Evolutionary conservation across 441 rosid species (phyloP).

Genomic region (Croton laevigatus): DNA sequence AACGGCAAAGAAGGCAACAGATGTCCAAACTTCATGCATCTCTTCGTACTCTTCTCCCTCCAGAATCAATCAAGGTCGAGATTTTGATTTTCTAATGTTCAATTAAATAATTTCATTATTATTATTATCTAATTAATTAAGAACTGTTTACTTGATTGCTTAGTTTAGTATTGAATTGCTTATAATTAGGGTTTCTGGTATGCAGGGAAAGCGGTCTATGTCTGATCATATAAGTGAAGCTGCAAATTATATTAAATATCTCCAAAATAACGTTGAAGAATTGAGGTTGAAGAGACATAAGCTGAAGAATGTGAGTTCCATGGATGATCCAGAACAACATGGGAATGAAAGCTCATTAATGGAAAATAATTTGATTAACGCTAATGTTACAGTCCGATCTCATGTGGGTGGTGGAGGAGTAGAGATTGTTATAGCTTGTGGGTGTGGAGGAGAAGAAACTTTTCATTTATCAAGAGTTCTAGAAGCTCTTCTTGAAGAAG

Average conservation of each 20-base stretch:
- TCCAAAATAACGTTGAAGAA: conserved; percentile 26
- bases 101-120: too few relatives aligned
- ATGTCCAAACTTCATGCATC: conserved; percentile 33
- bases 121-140: too few relatives aligned
- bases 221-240: conserved; percentile 42
- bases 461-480: conserved; percentile 33
- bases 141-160: not conserved
- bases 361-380: not conserved
- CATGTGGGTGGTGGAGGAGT: conserved; percentile 28
- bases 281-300: conserved; percentile 35
- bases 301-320: conserved; percentile 16
- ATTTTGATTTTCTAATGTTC: too few relatives aligned
- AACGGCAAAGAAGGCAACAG: conserved; percentile 41
- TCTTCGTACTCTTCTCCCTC: conserved; percentile 46
- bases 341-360: conserved; percentile 9
- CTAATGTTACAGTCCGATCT: conserved; percentile 23
- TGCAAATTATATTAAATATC: conserved; percentile 29
- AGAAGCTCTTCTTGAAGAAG: conserved; percentile 31
- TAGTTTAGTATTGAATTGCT: not conserved
- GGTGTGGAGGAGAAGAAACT: conserved; percentile 18
- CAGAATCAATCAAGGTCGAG: conserved; percentile 35
- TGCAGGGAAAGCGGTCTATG: conserved; percentile 47
- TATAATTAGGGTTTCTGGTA: conserved; percentile 24
- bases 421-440: conserved; percentile 30
- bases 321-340: not conserved